phyloP scores from a whole-genome alignment of 2,329 filamentous ascomycete species.

The Neofusicoccum kwambonambiense region DNA sequence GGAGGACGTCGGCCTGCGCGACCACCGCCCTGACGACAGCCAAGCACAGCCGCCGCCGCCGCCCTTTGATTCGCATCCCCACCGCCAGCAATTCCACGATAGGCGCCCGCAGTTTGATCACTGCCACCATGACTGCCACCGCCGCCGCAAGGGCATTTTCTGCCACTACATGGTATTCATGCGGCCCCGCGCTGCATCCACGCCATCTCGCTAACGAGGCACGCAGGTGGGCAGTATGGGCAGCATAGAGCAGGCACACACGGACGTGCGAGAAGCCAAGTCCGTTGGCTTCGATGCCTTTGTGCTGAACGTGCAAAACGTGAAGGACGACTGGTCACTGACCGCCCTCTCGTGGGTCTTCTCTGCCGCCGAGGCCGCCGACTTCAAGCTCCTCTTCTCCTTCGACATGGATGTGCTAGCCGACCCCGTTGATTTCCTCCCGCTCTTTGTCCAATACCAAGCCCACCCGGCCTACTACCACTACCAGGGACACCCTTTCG shows the following conservation, averaged over 20 bases:
- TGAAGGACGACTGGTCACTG: constrained; percentile 26
- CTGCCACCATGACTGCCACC: constrained; percentile 5
- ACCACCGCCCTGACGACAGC: not conserved
- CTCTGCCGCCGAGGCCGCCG: constrained; percentile 27
- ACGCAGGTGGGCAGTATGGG: constrained; percentile 14
- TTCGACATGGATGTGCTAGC: constrained; percentile 32
- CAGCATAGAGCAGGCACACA: constrained; percentile 13
- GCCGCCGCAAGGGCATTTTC: constrained; percentile 11
- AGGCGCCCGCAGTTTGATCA: not conserved
- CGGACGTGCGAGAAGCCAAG: constrained; percentile 29
- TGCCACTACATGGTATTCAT: constrained; percentile 7
- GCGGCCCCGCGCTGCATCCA: not conserved
- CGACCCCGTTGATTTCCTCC: constrained; percentile 28
- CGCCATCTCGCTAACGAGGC: not conserved
- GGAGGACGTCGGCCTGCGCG: constrained; percentile 3
- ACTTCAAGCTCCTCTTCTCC: constrained; percentile 39
- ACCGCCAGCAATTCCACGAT: constrained; percentile 1
- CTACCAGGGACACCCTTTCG: constrained; percentile 29
- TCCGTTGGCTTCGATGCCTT: constrained; percentile 24
- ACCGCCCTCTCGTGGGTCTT: constrained; percentile 32
- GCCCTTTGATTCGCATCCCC: not conserved
- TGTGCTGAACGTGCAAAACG: constrained; percentile 24
- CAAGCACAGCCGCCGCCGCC: not conserved
- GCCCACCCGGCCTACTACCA: constrained; percentile 29
- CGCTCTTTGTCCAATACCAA: constrained; percentile 28